These are phyloP conservation scores for Scutellaria baicalensis DNA, from an alignment of 257 asterid genomes.

Conservation along the genomic window DNA sequence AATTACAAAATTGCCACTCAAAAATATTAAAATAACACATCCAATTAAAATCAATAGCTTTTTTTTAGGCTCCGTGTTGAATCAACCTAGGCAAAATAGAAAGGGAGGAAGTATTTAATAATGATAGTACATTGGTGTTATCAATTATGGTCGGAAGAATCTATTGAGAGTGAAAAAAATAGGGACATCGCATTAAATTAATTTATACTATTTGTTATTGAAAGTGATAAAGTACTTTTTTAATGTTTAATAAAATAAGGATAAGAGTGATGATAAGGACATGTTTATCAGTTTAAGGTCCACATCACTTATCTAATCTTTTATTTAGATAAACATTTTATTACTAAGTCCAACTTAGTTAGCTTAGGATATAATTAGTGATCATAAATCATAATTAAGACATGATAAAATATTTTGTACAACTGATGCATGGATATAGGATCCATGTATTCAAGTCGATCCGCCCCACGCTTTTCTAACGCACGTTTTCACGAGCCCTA, in stretches of 20 bases:
- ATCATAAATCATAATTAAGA: neutral
- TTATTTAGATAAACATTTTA: neutral
- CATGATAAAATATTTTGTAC: no score
- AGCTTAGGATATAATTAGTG: neutral
- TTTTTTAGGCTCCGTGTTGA: no score
- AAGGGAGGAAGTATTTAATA: no score
- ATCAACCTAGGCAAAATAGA: no score
- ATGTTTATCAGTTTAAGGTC: slow-evolving; percentile 21
- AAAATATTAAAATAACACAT: no score
- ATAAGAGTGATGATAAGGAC: slow-evolving; percentile 16
- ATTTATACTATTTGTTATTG: neutral
- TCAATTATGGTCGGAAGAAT: neutral
- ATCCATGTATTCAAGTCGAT: no score
- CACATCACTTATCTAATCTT: slow-evolving; percentile 23
- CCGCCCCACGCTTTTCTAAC: no score
- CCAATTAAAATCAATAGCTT: no score
- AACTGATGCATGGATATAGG: no score
- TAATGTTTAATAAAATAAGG: neutral
- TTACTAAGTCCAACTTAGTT: slow-evolving; percentile 21
- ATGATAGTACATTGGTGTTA: neutral
- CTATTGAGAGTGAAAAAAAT: neutral
- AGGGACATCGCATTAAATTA: neutral
- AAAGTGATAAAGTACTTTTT: slow-evolving; percentile 6
- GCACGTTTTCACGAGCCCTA: no score
- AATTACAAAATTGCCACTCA: no score